Conservation (phyloP, 352 stramenopile species). For the Globisporangium middletonii region DNA sequence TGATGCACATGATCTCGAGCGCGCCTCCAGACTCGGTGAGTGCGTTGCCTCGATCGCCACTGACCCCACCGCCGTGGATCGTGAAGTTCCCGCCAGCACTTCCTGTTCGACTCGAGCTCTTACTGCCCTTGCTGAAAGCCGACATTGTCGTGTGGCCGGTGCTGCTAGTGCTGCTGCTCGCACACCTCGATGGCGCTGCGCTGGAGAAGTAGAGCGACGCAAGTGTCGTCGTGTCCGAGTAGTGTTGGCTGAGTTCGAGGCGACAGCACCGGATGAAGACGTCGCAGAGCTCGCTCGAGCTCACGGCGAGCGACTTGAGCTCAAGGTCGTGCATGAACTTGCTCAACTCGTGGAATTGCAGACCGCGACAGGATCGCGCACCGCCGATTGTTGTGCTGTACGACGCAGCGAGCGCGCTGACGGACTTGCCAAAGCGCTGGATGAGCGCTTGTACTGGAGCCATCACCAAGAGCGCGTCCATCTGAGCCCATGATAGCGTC, state of each 20-base stretch:
- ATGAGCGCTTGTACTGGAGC: conserved; percentile 23
- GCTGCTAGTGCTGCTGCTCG: neutral
- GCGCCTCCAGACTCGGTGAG: conserved; percentile 3
- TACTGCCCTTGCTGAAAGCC: neutral
- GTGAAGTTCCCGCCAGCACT: conserved; percentile 9
- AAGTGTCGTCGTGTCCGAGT: conserved; percentile 14
- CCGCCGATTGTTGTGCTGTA: conserved; percentile 41
- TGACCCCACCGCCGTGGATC: conserved; percentile 5
- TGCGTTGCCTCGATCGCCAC: neutral
- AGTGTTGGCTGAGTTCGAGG: conserved; percentile 17
- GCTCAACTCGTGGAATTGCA: conserved; percentile 48
- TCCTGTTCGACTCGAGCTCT: neutral
- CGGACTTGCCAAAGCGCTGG: conserved; percentile 32
- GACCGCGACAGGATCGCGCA: conserved; percentile 18
- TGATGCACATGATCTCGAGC: conserved; percentile 12
- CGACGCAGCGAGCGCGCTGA: conserved; percentile 35
- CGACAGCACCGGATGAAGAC: conserved; percentile 50
- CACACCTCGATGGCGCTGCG: neutral
- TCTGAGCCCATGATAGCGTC: conserved; percentile 30
- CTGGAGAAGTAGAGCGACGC: conserved; percentile 14
- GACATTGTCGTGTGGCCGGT: neutral
- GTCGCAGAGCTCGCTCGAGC: conserved; percentile 37
- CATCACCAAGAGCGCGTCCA: conserved; percentile 25
- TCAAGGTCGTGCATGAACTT: conserved; percentile 46
- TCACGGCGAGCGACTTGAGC: conserved; percentile 32